Evolutionary conservation across 176 grass and related monocot species (phyloP).

Genomic region (Oryza brachyantha): DNA sequence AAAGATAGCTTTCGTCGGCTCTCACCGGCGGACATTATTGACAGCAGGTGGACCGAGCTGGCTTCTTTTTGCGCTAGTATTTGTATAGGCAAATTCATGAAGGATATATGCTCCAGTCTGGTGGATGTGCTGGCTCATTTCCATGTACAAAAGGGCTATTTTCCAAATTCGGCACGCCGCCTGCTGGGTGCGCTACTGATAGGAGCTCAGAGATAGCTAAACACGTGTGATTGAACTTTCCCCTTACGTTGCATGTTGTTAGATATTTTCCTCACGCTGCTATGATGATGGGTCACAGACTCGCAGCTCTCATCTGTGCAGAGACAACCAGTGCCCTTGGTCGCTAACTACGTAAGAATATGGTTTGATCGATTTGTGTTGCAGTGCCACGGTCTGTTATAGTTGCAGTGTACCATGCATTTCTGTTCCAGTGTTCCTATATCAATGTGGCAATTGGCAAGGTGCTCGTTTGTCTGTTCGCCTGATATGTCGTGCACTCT

Average conservation of each 20-base stretch:
- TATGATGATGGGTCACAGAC: not conserved
- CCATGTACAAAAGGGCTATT: slow-evolving; percentile 27
- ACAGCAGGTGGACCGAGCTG: not conserved
- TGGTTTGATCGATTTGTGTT: not conserved
- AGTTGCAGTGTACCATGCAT: too few relatives aligned
- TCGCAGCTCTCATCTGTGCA: not conserved
- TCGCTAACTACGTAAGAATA: not conserved
- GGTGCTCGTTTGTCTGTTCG: too few relatives aligned
- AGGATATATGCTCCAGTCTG: not conserved
- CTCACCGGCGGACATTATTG: not conserved
- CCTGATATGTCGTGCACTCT: too few relatives aligned
- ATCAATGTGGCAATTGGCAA: too few relatives aligned
- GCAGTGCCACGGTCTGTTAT: too few relatives aligned
- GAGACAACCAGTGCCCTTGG: not conserved
- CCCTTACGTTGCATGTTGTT: not conserved
- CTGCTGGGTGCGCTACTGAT: slow-evolving; percentile 28
- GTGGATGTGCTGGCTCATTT: not conserved
- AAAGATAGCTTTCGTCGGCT: slow-evolving; percentile 25
- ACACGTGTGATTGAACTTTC: slow-evolving; percentile 20
- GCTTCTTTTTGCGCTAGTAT: not conserved
- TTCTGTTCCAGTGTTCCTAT: too few relatives aligned
- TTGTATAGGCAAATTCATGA: slow-evolving; percentile 10
- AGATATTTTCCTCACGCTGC: not conserved
- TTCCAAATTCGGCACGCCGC: not conserved
- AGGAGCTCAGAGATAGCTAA: not conserved